A percentile compares a stretch with the other conserved stretches of the same genome.
phyloP scores from a whole-genome alignment of 2,329 filamentous ascomycete genomes.

The Penicillium glabrum region DNA sequence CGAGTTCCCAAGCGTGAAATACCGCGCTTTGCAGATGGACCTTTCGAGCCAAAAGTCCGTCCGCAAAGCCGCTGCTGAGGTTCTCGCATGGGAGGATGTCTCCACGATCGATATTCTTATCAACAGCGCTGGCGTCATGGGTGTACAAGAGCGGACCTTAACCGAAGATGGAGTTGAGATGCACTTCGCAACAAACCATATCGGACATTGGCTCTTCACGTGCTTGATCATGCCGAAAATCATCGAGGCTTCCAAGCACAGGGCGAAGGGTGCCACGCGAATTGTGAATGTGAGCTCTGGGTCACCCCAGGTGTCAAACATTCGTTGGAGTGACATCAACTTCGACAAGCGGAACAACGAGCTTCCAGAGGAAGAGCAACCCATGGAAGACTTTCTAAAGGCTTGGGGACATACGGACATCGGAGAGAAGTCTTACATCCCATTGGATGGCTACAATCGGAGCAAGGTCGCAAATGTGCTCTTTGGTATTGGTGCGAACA shows the following conservation, averaged over 20 bases:
- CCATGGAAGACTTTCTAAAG: not conserved
- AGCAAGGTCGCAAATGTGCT: slow-evolving; percentile 8
- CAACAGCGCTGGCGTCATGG: slow-evolving; percentile 15
- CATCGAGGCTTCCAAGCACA: slow-evolving; percentile 26
- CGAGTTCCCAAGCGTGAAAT: slow-evolving; percentile 12
- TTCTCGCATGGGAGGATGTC: slow-evolving; percentile 4
- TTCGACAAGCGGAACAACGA: slow-evolving; percentile 2
- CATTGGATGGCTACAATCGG: slow-evolving; percentile 4
- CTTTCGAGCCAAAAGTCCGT: slow-evolving; percentile 7
- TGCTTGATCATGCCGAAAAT: slow-evolving; percentile 7
- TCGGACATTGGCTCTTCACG: slow-evolving; percentile 31
- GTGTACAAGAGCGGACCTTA: slow-evolving; percentile 3
- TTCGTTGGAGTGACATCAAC: slow-evolving; percentile 25
- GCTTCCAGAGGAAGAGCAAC: slow-evolving; percentile 2
- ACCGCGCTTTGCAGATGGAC: slow-evolving; percentile 7
- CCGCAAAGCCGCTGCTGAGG: slow-evolving; percentile 4
- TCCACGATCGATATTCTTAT: slow-evolving; percentile 11
- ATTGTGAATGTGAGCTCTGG: slow-evolving; percentile 5
- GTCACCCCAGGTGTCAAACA: slow-evolving; percentile 1
- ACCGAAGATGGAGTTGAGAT: slow-evolving; percentile 34
- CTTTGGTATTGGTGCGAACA: not conserved
- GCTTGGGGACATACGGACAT: not conserved
- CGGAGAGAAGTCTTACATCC: not conserved
- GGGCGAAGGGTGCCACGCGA: slow-evolving; percentile 5
- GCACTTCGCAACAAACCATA: slow-evolving; percentile 37